Conservation (phyloP, 257 asterid species). For the Salvia hispanica region DNA sequence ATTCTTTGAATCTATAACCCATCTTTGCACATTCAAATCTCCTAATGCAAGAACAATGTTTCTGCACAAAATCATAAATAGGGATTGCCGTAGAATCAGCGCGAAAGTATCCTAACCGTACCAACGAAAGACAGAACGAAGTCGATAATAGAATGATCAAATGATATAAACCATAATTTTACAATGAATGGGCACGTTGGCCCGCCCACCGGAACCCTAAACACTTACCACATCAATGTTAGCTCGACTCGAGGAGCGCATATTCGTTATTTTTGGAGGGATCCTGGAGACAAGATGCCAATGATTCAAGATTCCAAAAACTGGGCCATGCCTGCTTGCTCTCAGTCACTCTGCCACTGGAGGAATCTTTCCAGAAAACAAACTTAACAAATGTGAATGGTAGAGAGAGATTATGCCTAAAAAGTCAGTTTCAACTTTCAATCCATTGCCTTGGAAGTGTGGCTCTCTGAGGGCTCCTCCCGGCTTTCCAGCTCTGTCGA, state of each 20-base stretch:
- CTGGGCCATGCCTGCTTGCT: slow-evolving; percentile 32
- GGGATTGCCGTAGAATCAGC: slow-evolving; percentile 1
- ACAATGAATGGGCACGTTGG: slow-evolving; percentile 29
- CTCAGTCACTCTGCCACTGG: slow-evolving; percentile 37
- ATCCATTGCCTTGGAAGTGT: slow-evolving; percentile 52
- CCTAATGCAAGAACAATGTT: slow-evolving; percentile 21
- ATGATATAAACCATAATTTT: slow-evolving; percentile 31
- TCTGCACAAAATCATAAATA: slow-evolving; percentile 18
- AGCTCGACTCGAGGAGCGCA: slow-evolving; percentile 2
- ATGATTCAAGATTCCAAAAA: slow-evolving; percentile 40
- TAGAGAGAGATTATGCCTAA: slow-evolving; percentile 32
- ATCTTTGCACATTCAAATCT: slow-evolving; percentile 15
- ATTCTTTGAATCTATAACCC: slow-evolving; percentile 14
- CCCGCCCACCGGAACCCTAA: not conserved
- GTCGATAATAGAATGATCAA: slow-evolving; percentile 19
- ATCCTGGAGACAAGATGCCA: slow-evolving; percentile 37
- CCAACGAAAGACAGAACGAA: not conserved
- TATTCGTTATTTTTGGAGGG: slow-evolving; percentile 35
- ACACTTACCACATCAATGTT: no score
- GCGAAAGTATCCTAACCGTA: not conserved
- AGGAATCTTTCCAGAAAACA: slow-evolving; percentile 52
- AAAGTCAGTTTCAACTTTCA: slow-evolving; percentile 37
- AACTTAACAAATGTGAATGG: slow-evolving; percentile 41
- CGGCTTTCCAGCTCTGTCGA: slow-evolving; percentile 52
- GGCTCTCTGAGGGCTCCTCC: slow-evolving; percentile 45